Conservation (phyloP, 352 stramenopile species). For the Phytophthora crassamura region DNA sequence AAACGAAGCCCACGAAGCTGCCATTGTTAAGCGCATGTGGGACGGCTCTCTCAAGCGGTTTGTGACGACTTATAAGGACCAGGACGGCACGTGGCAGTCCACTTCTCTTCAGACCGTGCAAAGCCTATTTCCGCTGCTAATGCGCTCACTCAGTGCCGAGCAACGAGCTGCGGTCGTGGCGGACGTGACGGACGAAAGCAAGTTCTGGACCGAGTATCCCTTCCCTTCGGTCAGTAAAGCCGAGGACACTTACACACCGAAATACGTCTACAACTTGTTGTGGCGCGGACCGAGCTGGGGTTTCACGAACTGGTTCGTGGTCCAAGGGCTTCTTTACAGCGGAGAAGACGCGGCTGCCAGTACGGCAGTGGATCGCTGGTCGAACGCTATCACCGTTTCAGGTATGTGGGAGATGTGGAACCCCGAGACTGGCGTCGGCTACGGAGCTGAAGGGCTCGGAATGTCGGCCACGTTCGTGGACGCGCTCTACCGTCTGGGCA, state of each 20-base stretch:
- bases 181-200: slow-evolving; percentile 22
- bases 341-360: slow-evolving; percentile 15
- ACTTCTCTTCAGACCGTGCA: slow-evolving; percentile 26
- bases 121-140: slow-evolving; percentile 26
- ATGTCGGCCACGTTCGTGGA: slow-evolving; percentile 29
- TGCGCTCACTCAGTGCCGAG: slow-evolving; percentile 21
- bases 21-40: slow-evolving; percentile 27
- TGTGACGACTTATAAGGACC: slow-evolving; percentile 34
- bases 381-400: slow-evolving; percentile 22
- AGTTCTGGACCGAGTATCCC: slow-evolving; percentile 32
- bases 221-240: slow-evolving; percentile 29
- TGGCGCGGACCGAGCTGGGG: slow-evolving; percentile 29
- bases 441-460: slow-evolving; percentile 28
- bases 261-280: slow-evolving; percentile 33
- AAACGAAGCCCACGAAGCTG: slow-evolving; percentile 23
- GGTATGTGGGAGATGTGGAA: slow-evolving; percentile 35
- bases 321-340: slow-evolving; percentile 28
- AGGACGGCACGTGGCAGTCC: slow-evolving; percentile 33
- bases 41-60: slow-evolving; percentile 20
- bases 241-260: slow-evolving; percentile 29
- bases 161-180: slow-evolving; percentile 22
- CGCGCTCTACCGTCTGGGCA: slow-evolving; percentile 23
- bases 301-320: slow-evolving; percentile 34
- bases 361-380: slow-evolving; percentile 27
- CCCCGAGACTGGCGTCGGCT: slow-evolving; percentile 26